These are phyloP conservation scores for Neofusicoccum kwambonambiense DNA, from an alignment of 2,329 filamentous ascomycete species.

Conservation along the genomic window DNA sequence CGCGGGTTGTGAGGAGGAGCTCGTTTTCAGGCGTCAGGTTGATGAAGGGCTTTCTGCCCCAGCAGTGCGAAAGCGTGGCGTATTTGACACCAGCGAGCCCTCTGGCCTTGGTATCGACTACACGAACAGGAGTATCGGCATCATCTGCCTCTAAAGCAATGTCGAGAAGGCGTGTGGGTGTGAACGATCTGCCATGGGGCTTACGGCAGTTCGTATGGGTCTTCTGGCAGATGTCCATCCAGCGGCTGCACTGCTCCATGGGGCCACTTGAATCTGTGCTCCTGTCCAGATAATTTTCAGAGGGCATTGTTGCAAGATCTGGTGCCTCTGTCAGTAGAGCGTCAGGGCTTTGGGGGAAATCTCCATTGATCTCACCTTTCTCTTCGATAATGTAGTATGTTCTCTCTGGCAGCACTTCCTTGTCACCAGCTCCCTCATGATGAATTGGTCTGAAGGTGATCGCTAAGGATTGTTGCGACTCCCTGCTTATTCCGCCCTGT, in stretches of 20 bases:
- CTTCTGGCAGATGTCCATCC: conserved; percentile 25
- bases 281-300: conserved; percentile 17
- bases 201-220: conserved; percentile 25
- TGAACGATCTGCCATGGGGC: conserved; percentile 2
- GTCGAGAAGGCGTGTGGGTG: conserved; percentile 28
- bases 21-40: conserved; percentile 17
- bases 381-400: conserved; percentile 26
- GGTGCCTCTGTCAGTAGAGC: not conserved
- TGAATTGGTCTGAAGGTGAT: conserved; percentile 24
- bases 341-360: not conserved
- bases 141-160: conserved; percentile 12
- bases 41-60: conserved; percentile 24
- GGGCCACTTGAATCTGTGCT: conserved; percentile 13
- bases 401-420: conserved; percentile 18
- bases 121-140: conserved; percentile 10
- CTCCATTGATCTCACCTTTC: conserved; percentile 4
- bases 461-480: conserved; percentile 23
- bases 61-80: conserved; percentile 26
- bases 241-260: conserved; percentile 18
- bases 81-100: conserved; percentile 24
- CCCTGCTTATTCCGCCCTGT: conserved; percentile 21
- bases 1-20: conserved; percentile 3
- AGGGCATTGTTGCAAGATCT: conserved; percentile 16
- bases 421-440: not conserved
- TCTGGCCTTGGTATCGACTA: conserved; percentile 23